Percentiles rank a stretch among this genome's conserved stretches.
Conservation (phyloP, 169 alveolate genomes). For the Plasmodium adleri region DNA sequence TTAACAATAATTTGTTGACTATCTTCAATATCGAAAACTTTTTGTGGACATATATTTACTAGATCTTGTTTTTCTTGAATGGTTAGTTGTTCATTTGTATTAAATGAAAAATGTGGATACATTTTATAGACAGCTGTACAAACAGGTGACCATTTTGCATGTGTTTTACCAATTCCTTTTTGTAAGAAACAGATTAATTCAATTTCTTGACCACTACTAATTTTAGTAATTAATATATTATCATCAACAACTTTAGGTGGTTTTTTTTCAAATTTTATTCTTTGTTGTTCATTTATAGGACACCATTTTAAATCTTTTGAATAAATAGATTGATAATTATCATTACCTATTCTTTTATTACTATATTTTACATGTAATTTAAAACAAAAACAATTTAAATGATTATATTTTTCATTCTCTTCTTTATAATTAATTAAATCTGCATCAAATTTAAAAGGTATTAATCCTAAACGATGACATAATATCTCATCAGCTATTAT, state of each 20-base stretch:
- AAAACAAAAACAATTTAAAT: conserved; percentile 87
- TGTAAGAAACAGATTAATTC: conserved; percentile 94
- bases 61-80: conserved; percentile 93
- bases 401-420: conserved; percentile 78
- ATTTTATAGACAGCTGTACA: conserved; percentile 98
- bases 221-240: conserved; percentile 95
- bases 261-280: conserved; percentile 84
- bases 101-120: conserved; percentile 86
- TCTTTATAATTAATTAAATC: conserved; percentile 89
- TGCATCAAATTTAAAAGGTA: conserved; percentile 97
- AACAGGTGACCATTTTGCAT: conserved; percentile 99
- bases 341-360: conserved; percentile 43
- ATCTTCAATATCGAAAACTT: conserved; percentile 95
- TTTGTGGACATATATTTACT: conserved; percentile 94
- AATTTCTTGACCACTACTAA: conserved; percentile 97
- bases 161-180: conserved; percentile 98
- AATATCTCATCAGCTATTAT: conserved; percentile 98
- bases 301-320: conserved; percentile 93
- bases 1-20: conserved; percentile 90
- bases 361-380: conserved; percentile 90
- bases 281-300: conserved; percentile 93
- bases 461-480: conserved; percentile 98
- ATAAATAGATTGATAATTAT: conserved; percentile 86
- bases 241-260: conserved; percentile 95
- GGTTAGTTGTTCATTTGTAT: conserved; percentile 82